Base-by-base conservation (phyloP, 2,329 filamentous ascomycete genomes). In the Fusarium tuaranense region DNA sequence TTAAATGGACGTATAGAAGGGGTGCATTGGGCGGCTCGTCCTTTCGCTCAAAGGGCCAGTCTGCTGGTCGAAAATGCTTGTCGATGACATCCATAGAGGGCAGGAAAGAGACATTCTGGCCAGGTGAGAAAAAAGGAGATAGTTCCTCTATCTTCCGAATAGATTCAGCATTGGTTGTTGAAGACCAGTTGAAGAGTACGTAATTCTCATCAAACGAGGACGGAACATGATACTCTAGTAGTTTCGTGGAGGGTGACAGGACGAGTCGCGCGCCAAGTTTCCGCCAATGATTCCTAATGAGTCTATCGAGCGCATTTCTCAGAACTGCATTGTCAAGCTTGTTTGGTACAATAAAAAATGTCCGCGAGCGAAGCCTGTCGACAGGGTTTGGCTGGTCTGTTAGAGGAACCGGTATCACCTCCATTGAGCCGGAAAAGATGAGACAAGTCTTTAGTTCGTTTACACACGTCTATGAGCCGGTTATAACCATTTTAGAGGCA, bases 21-120 rank as follows among this genome's bases (percentile, higher is more conserved):
- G 68, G 68, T 2, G 68, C 30, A 7, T 63, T 4, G 4, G 68
- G 16, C 7, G 48, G 39, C 7, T 69, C 70, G 10, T 71, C 22
- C 10, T 71, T 72, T 10, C 36, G 68, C 10, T 71, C 65, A 3
- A 38, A 58, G 7, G 68, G 70, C 68, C 70, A 71, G 2, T 69
- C 41, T 1, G 46, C 13, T 0, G 70, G 70, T 1, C 60, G 59
- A 2, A 46, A 20, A 0, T 30, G 32, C 1, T n/a, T 60, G 2
- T 71, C 69, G 3, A 72, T n/a, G 0, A 5, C 67, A 6, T 65
- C 48, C 27, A 71, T 68, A 0, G 65, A 16, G 14, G 70, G 55
- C 2, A 71, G 25, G 10, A 68, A 60, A 4, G 36, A n/a, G 8
- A 68, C 25, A 18, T 36, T 55, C 34, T 68, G 55, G 12, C 48